These are phyloP conservation scores for Trichoderma sp. DNA, from an alignment of 2,329 filamentous ascomycete species.

Conservation along the genomic window DNA sequence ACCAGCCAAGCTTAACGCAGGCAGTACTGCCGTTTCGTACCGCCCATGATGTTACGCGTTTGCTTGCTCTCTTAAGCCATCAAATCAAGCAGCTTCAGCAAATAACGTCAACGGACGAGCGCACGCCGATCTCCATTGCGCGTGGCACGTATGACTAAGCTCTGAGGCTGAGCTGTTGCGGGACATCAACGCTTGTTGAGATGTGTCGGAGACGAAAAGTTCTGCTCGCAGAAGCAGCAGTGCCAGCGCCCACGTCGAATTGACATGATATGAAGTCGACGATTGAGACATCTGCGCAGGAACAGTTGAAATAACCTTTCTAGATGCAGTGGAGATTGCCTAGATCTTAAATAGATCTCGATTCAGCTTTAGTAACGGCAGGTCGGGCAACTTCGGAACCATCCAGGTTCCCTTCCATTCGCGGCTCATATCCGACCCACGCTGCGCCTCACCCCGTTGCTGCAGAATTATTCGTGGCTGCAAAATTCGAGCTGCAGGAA, in stretches of 20 bases:
- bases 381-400: conserved; percentile 24
- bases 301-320: conserved; percentile 2
- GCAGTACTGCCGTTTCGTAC: neutral
- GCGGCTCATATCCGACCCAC: conserved; percentile 15
- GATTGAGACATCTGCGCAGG: too few species aligned
- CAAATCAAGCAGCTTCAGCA: neutral
- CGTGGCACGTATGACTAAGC: neutral
- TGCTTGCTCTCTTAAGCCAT: neutral
- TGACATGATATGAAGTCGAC: neutral
- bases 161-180: neutral
- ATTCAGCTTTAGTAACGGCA: conserved; percentile 2
- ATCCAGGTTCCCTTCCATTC: conserved; percentile 10
- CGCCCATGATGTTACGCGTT: neutral
- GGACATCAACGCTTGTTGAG: neutral
- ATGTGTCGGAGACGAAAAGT: neutral
- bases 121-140: neutral
- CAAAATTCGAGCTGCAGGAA: neutral
- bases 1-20: neutral
- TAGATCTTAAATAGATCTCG: conserved; percentile 23
- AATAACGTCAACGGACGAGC: neutral
- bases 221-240: neutral
- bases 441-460: conserved; percentile 1
- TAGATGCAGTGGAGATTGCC: neutral
- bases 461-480: conserved; percentile 1
- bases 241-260: neutral